A percentile compares a stretch with the other conserved stretches of the same genome.
phyloP scores from a whole-genome alignment of 1,139 yeast species.

The Taphrina sp. region DNA sequence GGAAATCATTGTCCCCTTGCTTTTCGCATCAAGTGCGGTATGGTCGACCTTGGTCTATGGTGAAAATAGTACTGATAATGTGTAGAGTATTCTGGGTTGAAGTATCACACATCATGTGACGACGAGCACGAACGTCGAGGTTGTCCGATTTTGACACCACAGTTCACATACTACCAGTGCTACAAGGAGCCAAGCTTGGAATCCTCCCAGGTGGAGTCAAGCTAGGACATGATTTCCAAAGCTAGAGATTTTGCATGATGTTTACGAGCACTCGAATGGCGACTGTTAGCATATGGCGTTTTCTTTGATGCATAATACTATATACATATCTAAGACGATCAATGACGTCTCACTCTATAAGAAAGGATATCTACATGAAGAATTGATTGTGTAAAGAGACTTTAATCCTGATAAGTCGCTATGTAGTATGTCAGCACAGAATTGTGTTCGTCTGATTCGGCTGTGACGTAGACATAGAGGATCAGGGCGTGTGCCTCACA shows the following conservation, averaged over 20 bases:
- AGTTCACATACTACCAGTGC: conserved; percentile 14
- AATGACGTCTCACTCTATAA: no score
- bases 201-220: conserved; percentile 2
- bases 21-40: conserved; percentile 22
- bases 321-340: no score
- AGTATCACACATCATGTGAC: conserved; percentile 16
- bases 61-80: no score
- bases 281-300: no score
- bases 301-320: no score
- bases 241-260: no score
- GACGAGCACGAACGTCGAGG: conserved; percentile 8
- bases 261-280: no score
- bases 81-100: conserved; percentile 11
- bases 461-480: conserved; percentile 43
- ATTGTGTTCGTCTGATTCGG: conserved; percentile 33
- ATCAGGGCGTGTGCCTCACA: conserved; percentile 42
- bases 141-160: background rate
- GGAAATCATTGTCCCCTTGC: conserved; percentile 24
- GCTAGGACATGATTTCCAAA: no score
- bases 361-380: no score
- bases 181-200: conserved; percentile 1
- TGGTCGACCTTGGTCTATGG: no score
- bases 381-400: no score
- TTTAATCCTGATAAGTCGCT: conserved; percentile 30
- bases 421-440: conserved; percentile 39